phyloP scores from a whole-genome alignment of 2,329 filamentous ascomycete species.

The Cyphellophora attinorum region DNA sequence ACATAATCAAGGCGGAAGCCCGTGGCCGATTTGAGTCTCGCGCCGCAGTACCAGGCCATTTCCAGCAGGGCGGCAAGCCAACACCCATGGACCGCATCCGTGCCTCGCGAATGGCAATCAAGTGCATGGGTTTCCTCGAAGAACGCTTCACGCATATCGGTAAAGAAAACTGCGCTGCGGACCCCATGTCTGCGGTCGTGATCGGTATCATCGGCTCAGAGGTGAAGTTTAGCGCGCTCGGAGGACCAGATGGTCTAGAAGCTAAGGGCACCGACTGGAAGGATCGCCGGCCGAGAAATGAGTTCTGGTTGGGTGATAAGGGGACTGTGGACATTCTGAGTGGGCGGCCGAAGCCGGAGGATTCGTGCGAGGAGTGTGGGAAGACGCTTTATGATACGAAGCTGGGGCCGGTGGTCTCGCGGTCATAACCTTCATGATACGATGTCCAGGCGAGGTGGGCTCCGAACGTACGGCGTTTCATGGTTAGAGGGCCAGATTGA shows the following conservation, averaged over 20 bases:
- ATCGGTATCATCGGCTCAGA: conserved; percentile 89
- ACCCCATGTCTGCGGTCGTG: conserved; percentile 65
- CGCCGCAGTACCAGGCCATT: conserved; percentile 84
- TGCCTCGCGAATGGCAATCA: conserved; percentile 83
- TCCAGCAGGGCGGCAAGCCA: conserved; percentile 86
- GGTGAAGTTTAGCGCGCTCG: conserved; percentile 79
- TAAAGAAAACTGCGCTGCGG: conserved; percentile 58
- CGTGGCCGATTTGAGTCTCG: conserved; percentile 86
- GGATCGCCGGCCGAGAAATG: conserved; percentile 70
- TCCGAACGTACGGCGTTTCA: too few relatives aligned
- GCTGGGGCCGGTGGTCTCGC: neutral
- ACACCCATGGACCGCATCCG: conserved; percentile 94
- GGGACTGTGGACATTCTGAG: conserved; percentile 75
- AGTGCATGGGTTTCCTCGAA: conserved; percentile 88
- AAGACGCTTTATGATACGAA: conserved; percentile 3
- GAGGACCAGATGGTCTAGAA: conserved; percentile 55
- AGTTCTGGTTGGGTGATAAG: conserved; percentile 78
- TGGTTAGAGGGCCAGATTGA: too few relatives aligned
- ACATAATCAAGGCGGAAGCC: conserved; percentile 91
- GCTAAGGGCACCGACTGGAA: conserved; percentile 85
- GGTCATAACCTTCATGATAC: too few relatives aligned
- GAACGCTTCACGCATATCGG: conserved; percentile 54
- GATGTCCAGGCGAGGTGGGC: too few relatives aligned
- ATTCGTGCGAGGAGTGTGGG: conserved; percentile 16
- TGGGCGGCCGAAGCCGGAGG: conserved; percentile 48